A percentile compares a stretch with the other conserved stretches of the same genome.
These are phyloP conservation scores for Penicillium thymicola DNA, from an alignment of 2,329 filamentous ascomycete genomes.

Conservation along the genomic window DNA sequence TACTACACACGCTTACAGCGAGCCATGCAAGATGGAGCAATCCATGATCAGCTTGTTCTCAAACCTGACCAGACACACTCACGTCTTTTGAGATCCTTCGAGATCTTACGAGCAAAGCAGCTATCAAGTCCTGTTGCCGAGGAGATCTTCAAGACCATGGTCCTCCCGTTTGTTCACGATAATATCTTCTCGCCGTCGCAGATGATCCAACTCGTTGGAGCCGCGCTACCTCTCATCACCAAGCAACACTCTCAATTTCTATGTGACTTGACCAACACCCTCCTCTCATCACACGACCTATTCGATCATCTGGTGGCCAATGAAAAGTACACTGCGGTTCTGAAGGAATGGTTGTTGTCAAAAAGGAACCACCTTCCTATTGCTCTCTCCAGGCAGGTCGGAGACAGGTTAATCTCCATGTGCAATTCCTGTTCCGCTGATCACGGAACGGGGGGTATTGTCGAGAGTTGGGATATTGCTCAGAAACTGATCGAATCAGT, in stretches of 20 bases:
- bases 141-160: slow-evolving; percentile 6
- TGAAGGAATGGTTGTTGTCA: slow-evolving; percentile 9
- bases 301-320: slow-evolving; percentile 10
- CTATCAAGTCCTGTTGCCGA: slow-evolving; percentile 4
- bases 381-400: background rate
- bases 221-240: slow-evolving; percentile 7
- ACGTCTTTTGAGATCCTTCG: slow-evolving; percentile 11
- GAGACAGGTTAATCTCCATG: slow-evolving; percentile 5
- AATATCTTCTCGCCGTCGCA: slow-evolving; percentile 4
- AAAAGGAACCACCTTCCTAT: slow-evolving; percentile 7
- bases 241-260: slow-evolving; percentile 3
- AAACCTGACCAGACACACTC: slow-evolving; percentile 5
- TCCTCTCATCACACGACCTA: slow-evolving; percentile 1
- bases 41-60: slow-evolving; percentile 8
- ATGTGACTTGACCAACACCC: background rate
- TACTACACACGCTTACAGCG: slow-evolving; percentile 6
- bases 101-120: slow-evolving; percentile 1
- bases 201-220: slow-evolving; percentile 6
- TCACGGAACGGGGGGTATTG: slow-evolving; percentile 2
- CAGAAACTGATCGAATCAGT: slow-evolving; percentile 1
- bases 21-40: slow-evolving; percentile 2
- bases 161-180: slow-evolving; percentile 6
- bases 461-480: slow-evolving; percentile 1
- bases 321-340: background rate
- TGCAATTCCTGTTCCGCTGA: slow-evolving; percentile 8